Evolutionary conservation across 108 stramenopile genomes (phyloP), one percentile per base, ranked within the genome.

Genomic region (Heterococcus sp.): DNA sequence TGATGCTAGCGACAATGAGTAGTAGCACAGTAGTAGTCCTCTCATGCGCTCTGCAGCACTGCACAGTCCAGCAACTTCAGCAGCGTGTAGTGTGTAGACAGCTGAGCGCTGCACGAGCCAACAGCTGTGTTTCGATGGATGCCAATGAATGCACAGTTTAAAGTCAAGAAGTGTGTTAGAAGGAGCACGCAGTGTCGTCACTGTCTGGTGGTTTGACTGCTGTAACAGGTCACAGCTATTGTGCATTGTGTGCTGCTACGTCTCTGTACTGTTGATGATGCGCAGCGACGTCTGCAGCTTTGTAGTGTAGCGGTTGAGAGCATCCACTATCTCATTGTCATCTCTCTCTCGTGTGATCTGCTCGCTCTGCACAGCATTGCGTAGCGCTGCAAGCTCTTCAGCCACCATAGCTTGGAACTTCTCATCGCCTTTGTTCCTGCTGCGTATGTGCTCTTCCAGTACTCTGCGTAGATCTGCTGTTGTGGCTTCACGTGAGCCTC

Each of bases 291-390:
- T 78, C 87, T 96, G 96, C 35, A 96, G 70, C 85, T 95, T 93
- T 33, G 86, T 74, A 0, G 94, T 96, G 84, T 94, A 96, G 28
- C 90, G 73, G 84, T 95, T 92, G 84, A 96, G 85, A 3, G 93
- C 94, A 37, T 88, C 89, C 2, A 95, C 91, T 78, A 95, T 95
- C 69, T 92, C 89, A 67, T 92, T 92, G 84, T 97, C 96, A 66
- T 91, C 90, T 38, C 85, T 71, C 72, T 92, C 83, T 72, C 96
- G 90, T 58, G 94, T 93, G 68, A 77, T 73, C 38, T 74, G 71
- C 89, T 96, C 96, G 8, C 75, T 69, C 3, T 86, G 87, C 35
- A 94, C 75, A 68, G 91, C 90, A 28, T 86, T 85, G 71, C 89
- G 85, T 65, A 96, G 83, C 27, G 75, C 85, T 14, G 82, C 84